These are phyloP conservation scores for Xylaria sp. DNA, from an alignment of 495 filamentous ascomycete species.

Conservation along the genomic window DNA sequence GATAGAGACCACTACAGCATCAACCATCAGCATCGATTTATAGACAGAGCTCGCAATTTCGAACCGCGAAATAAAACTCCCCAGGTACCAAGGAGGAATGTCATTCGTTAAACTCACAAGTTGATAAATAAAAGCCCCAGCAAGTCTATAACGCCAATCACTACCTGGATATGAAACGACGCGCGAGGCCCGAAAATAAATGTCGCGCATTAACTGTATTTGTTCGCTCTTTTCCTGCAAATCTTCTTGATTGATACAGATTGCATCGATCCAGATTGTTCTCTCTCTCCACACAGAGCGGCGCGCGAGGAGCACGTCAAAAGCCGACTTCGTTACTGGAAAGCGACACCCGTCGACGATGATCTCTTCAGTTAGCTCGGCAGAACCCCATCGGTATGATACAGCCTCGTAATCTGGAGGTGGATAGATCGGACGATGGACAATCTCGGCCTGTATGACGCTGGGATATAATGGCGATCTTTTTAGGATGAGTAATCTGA, in stretches of 20 bases:
- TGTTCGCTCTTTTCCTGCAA: conserved; percentile 15
- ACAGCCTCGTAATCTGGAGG: conserved; percentile 12
- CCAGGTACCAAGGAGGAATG: not conserved
- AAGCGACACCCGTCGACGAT: conserved; percentile 16
- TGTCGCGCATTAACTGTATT: conserved; percentile 22
- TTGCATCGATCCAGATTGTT: conserved; percentile 17
- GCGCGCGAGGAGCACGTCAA: conserved; percentile 14
- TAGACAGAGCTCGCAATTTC: not conserved
- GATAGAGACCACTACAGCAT: not conserved
- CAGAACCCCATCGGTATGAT: conserved; percentile 21
- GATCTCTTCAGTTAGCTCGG: conserved; percentile 13
- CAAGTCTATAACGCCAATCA: conserved; percentile 12
- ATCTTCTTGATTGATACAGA: conserved; percentile 21
- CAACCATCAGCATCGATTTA: not conserved
- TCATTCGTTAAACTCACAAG: not conserved
- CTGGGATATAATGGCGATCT: conserved; percentile 12
- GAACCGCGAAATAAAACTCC: not conserved
- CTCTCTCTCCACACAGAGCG: conserved; percentile 16
- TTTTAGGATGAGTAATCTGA: conserved; percentile 10
- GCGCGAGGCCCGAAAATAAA: conserved; percentile 10
- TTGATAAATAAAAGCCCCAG: not conserved
- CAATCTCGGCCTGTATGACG: conserved; percentile 3
- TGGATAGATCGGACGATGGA: conserved; percentile 11
- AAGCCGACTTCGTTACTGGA: conserved; percentile 19
- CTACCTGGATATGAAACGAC: conserved; percentile 9